A percentile compares a stretch with the other conserved stretches of the same genome.
These are phyloP conservation scores for Suillus plorans DNA, from an alignment of 768 basidiomycete genomes.

Conservation along the genomic window DNA sequence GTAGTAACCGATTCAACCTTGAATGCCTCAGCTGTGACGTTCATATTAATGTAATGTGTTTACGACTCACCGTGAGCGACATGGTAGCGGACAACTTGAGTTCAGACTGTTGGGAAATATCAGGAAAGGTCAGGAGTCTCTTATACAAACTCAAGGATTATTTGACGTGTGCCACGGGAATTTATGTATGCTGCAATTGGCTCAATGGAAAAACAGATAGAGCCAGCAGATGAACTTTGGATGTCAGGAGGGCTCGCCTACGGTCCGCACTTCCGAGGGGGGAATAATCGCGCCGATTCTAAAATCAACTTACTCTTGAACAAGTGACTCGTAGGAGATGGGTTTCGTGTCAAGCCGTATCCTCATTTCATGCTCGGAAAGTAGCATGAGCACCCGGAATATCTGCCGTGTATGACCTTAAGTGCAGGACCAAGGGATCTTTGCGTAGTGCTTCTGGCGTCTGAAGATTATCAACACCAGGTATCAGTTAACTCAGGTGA, in stretches of 20 bases:
- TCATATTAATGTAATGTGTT: background rate
- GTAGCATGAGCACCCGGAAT: background rate
- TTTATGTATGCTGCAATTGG: background rate
- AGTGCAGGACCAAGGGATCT: background rate
- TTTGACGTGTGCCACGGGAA: background rate
- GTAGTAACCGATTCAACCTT: constrained; percentile 22
- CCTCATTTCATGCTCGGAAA: background rate
- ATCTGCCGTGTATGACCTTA: background rate
- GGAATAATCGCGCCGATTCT: background rate
- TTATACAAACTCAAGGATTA: background rate
- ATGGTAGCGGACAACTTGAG: background rate
- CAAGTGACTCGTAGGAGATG: background rate
- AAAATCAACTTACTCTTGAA: background rate
- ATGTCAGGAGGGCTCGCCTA: background rate
- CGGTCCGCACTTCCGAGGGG: background rate
- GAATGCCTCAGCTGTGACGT: background rate
- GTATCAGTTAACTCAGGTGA: background rate
- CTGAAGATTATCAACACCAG: background rate
- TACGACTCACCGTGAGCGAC: constrained; percentile 15
- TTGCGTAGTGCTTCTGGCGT: background rate
- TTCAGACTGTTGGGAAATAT: background rate
- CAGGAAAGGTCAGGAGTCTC: background rate
- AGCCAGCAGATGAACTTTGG: background rate
- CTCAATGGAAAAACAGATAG: background rate
- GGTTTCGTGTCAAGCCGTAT: background rate